Percentiles rank a stretch among this genome's conserved stretches.
Evolutionary conservation across 192 early-diverging fungal species (phyloP).

Genomic region (Coemansia aciculifera): DNA sequence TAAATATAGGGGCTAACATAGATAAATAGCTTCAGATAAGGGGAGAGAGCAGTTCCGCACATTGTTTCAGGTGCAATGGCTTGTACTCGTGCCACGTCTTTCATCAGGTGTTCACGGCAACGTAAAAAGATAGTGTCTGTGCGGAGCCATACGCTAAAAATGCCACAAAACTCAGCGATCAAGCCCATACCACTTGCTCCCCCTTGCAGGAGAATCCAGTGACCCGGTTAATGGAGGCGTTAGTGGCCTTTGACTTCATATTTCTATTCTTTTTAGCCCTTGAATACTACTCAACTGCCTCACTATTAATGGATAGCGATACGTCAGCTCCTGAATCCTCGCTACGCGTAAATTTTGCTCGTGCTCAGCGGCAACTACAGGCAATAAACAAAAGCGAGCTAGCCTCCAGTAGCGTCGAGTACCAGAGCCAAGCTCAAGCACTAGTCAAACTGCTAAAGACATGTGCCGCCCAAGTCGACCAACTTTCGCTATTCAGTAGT

Average conservation of each 20-base stretch:
- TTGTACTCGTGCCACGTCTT: background rate
- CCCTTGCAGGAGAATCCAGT: background rate
- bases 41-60: background rate
- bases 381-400: slow-evolving; percentile 20
- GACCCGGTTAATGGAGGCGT: background rate
- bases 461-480: slow-evolving; percentile 30
- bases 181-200: background rate
- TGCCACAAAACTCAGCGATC: background rate
- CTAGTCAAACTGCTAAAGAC: slow-evolving; percentile 25
- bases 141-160: background rate
- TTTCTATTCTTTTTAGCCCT: background rate
- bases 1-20: background rate
- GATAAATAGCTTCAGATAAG: background rate
- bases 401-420: slow-evolving; percentile 42
- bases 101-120: background rate
- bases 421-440: slow-evolving; percentile 23
- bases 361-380: slow-evolving; percentile 40
- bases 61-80: background rate
- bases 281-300: background rate
- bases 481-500: slow-evolving; percentile 74
- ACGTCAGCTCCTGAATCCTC: slow-evolving; percentile 9
- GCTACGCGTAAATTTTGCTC: slow-evolving; percentile 36
- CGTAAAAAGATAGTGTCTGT: background rate
- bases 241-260: background rate
- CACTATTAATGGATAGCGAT: background rate